Percentiles rank a stretch among this genome's conserved stretches.
Conservation (phyloP, 31 red algal species). For the Asparagopsis taxiformis region DNA sequence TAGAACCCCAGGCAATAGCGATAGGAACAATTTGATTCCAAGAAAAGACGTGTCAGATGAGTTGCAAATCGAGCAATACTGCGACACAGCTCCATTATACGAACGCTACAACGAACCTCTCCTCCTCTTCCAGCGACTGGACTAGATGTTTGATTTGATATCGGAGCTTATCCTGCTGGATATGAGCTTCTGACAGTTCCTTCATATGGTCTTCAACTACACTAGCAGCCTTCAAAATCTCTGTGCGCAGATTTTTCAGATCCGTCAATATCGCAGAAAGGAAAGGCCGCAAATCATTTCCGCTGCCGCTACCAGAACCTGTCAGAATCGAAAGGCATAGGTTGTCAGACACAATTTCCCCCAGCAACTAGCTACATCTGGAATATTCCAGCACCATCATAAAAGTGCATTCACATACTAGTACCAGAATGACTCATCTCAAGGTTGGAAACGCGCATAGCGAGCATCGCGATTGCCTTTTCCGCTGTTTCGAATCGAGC, state of each 20-base stretch:
- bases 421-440: constrained; percentile 5
- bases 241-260: constrained; percentile 30
- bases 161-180: constrained; percentile 38
- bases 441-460: constrained; percentile 18
- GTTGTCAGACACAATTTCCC: not conserved
- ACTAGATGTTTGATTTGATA: constrained; percentile 53
- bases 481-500: constrained; percentile 15
- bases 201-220: constrained; percentile 22
- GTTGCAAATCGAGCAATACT: too few relatives aligned
- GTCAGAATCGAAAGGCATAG: not conserved
- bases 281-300: constrained; percentile 21
- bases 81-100: too few relatives aligned
- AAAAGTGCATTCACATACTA: constrained; percentile 23
- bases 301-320: constrained; percentile 4
- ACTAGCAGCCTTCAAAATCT: constrained; percentile 21
- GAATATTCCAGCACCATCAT: not conserved
- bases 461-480: constrained; percentile 26
- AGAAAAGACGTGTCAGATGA: too few relatives aligned
- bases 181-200: constrained; percentile 11
- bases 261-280: constrained; percentile 3
- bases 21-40: too few relatives aligned
- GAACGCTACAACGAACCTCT: too few relatives aligned
- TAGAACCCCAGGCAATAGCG: too few relatives aligned
- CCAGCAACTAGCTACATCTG: not conserved
- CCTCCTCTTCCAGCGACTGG: constrained; percentile 41